Evolutionary conservation across 306 rosid species (phyloP), one percentile per base, ranked within the genome.

Genomic region (Trichosanthes truncata): DNA sequence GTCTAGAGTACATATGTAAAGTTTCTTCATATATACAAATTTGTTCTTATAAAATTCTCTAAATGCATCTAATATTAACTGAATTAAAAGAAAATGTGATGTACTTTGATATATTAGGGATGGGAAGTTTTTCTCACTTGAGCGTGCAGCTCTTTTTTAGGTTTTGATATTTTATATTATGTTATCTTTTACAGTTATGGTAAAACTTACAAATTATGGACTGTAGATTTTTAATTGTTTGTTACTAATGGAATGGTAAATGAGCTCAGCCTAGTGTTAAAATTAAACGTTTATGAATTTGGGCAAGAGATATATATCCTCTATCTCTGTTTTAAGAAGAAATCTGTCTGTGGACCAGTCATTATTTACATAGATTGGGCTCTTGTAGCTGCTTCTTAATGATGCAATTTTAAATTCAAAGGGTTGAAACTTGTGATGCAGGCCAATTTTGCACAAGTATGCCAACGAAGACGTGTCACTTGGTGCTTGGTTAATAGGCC

Each of bases 401-500:
- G 13, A 14, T 72, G 41, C 3, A 9, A 18, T 59, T 60, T 43
- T 59, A 1, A 77, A 25, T 60, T 56, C 25, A 14, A 25, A 23
- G 43, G 48, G 76, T 31, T 76, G 66, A 53, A 82, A 43, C 78
- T 81, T 87, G 52, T 84, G 81, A 77, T 83, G 86, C 90, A 95
- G 99, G 85, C 97, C 89, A 3, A 93, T 95, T 83, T 80, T 95
- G 84, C 99, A 95, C 38, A 95, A 91, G 86, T 95, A 80, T 82
- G 97, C 99, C n/a, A 95, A 95, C 80, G 99, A 95, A 91, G 99
- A 95, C 23, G 99, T 95, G 83, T 91, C 99, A 0, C 99, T 95
- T 33, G 99, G 99, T 85, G 79, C 99, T 18, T 95, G 99, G 97
- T 90, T 95, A 76, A 93, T 95, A 56, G 99, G 99, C 67, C 97